Evolutionary conservation across 1,284 basidiomycete genomes (phyloP).

Genomic region (Austroboletus novae-zelandiae): DNA sequence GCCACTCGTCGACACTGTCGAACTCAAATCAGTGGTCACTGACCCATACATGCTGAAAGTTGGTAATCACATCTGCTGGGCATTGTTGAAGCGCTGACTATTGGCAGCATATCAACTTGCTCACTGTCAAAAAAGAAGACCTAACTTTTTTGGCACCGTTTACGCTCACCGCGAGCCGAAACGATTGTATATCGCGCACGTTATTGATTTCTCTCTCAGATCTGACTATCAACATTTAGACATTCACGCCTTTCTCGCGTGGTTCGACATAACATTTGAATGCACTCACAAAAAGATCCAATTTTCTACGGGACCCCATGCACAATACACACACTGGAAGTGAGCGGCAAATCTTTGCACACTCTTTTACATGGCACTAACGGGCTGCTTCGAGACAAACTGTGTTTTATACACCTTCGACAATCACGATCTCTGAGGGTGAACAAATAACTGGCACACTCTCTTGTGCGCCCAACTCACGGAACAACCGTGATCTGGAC

Average conservation of each 20-base stretch:
- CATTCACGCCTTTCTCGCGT: conserved; percentile 98
- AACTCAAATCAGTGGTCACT: conserved; percentile 88
- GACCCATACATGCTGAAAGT: conserved; percentile 88
- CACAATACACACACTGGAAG: conserved; percentile 98
- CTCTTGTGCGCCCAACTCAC: conserved; percentile 79
- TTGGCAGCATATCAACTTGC: conserved; percentile 80
- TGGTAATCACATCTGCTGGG: conserved; percentile 7
- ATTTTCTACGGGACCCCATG: conserved; percentile 95
- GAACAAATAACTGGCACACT: conserved; percentile 74
- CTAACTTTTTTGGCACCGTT: conserved; percentile 85
- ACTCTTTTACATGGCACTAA: conserved; percentile 2
- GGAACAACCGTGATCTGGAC: conserved; percentile 93
- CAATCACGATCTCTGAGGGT: conserved; percentile 61
- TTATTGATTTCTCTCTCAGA: neutral
- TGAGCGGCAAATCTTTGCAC: conserved; percentile 38
- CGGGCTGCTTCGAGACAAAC: conserved; percentile 64
- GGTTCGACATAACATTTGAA: conserved; percentile 98
- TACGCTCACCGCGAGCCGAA: conserved; percentile 79
- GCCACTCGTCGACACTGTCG: conserved; percentile 97
- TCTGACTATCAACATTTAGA: conserved; percentile 47
- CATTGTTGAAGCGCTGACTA: conserved; percentile 7
- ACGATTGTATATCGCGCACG: conserved; percentile 73
- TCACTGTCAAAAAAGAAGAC: conserved; percentile 94
- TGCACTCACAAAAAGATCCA: conserved; percentile 96
- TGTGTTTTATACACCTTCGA: conserved; percentile 92